Evolutionary conservation across 2,329 filamentous ascomycete species (phyloP).

Genomic region (Colletotrichum incanum): DNA sequence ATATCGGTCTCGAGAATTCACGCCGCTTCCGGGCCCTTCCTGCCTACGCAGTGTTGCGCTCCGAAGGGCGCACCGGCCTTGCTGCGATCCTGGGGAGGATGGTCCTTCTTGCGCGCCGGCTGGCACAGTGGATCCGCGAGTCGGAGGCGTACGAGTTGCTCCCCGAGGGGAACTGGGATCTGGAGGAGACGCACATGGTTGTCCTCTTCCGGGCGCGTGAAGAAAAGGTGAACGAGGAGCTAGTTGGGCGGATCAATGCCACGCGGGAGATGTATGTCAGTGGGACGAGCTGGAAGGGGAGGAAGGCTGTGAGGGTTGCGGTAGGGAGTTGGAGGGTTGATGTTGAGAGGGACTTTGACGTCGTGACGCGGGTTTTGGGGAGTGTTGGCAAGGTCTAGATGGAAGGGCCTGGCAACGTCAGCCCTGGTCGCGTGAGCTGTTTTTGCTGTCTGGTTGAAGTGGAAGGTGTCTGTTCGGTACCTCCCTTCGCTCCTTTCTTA

Average conservation of each 20-base stretch:
- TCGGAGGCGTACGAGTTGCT: slow-evolving; percentile 78
- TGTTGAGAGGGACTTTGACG: slow-evolving; percentile 74
- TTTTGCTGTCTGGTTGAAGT: not conserved
- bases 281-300: slow-evolving; percentile 83
- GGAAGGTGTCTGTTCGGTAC: not conserved
- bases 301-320: slow-evolving; percentile 84
- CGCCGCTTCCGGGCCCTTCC: slow-evolving; percentile 92
- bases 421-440: not conserved
- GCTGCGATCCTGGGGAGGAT: slow-evolving; percentile 80
- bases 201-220: slow-evolving; percentile 82
- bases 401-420: not conserved
- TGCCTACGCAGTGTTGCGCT: slow-evolving; percentile 84
- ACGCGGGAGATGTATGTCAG: slow-evolving; percentile 85
- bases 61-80: slow-evolving; percentile 81
- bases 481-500: not conserved
- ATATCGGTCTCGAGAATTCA: slow-evolving; percentile 92
- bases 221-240: slow-evolving; percentile 71
- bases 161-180: slow-evolving; percentile 60
- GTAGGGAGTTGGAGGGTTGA: slow-evolving; percentile 89
- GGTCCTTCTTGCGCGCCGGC: slow-evolving; percentile 77
- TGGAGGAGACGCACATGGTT: slow-evolving; percentile 73
- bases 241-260: slow-evolving; percentile 82
- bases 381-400: slow-evolving; percentile 56
- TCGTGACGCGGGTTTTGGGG: slow-evolving; percentile 77
- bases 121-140: slow-evolving; percentile 75